These are phyloP conservation scores for Blepharisma undulans DNA, from an alignment of 169 alveolate species.

Conservation along the genomic window DNA sequence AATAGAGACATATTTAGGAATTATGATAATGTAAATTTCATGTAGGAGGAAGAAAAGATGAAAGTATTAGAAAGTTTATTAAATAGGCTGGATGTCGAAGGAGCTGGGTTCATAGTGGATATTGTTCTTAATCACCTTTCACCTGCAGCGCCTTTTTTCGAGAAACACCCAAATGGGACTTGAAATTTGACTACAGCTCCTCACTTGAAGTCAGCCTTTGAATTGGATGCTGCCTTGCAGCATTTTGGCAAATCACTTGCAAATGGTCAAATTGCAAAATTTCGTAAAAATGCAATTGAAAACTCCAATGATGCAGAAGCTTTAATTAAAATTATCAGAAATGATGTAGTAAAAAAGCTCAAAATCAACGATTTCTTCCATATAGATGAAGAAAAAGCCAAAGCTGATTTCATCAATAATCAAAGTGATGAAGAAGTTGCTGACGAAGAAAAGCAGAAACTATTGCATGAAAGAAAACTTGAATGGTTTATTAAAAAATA, in stretches of 20 bases:
- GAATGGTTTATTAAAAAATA: not conserved
- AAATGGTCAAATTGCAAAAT: conserved; percentile 60
- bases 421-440: not conserved
- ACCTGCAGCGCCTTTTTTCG: conserved; percentile 86
- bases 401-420: conserved; percentile 22
- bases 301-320: conserved; percentile 76
- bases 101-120: conserved; percentile 85
- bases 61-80: conserved; percentile 63
- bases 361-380: conserved; percentile 72
- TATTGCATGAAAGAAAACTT: not conserved
- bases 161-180: conserved; percentile 88
- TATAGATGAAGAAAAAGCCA: conserved; percentile 62
- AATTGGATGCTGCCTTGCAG: conserved; percentile 78
- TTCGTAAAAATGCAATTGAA: conserved; percentile 60
- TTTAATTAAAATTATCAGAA: conserved; percentile 61
- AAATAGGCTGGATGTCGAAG: conserved; percentile 47
- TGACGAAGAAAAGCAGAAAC: not conserved
- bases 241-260: conserved; percentile 77
- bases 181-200: conserved; percentile 84
- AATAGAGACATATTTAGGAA: conserved; percentile 61
- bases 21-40: conserved; percentile 38
- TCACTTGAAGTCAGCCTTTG: conserved; percentile 83
- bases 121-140: conserved; percentile 93
- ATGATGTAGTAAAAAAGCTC: conserved; percentile 50
- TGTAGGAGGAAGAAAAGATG: conserved; percentile 42